Conservation (phyloP, 345 rosid genomes). For the Corchorus olitorius region DNA sequence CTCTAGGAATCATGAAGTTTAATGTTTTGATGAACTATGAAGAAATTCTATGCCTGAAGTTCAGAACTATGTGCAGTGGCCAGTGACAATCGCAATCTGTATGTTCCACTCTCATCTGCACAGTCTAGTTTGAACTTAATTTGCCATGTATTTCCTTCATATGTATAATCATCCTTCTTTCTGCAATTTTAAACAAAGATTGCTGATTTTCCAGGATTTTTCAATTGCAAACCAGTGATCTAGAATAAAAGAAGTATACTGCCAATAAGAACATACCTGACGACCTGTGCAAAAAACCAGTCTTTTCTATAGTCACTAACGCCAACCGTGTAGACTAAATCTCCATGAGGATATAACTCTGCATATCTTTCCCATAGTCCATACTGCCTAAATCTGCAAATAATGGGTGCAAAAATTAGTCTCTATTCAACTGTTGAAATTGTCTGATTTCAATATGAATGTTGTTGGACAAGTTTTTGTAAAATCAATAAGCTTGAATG, state of each 20-base stretch:
- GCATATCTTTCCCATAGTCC: constrained; percentile 95
- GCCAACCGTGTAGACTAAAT: constrained; percentile 67
- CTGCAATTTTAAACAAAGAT: constrained; percentile 31
- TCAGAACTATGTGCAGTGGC: constrained; percentile 61
- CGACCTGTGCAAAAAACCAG: constrained; percentile 88
- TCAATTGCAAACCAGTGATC: constrained; percentile 6
- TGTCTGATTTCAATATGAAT: not conserved
- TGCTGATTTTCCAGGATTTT: not conserved
- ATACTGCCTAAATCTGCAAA: constrained; percentile 71
- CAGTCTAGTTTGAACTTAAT: constrained; percentile 49
- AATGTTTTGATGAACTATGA: not conserved
- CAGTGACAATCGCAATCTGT: constrained; percentile 52
- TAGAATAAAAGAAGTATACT: not conserved
- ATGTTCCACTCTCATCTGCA: constrained; percentile 33
- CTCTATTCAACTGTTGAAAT: no score
- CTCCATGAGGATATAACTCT: constrained; percentile 70
- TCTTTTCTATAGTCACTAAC: constrained; percentile 57
- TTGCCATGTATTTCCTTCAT: constrained; percentile 74
- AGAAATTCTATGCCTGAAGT: constrained; percentile 42
- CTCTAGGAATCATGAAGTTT: not conserved
- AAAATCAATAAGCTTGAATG: not conserved
- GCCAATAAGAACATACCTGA: constrained; percentile 47
- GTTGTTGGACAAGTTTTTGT: not conserved
- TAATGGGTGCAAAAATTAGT: not conserved
- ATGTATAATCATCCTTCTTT: constrained; percentile 45